Evolutionary conservation across 768 basidiomycete genomes (phyloP), one percentile per base, ranked within the genome.

Genomic region (Amanita rubescens): DNA sequence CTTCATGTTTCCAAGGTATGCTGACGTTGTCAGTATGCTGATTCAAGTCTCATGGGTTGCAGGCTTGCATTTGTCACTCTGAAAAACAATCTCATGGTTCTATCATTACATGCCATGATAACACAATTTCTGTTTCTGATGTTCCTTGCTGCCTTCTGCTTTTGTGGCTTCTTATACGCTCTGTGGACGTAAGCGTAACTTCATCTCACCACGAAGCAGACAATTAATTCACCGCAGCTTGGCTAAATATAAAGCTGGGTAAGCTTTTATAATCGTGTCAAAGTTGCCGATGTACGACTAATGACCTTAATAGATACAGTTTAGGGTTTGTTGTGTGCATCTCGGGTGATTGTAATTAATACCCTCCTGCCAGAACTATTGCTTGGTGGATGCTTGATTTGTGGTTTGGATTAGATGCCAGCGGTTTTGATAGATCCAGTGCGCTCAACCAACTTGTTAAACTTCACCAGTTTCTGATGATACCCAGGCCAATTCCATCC

Each of bases 311-410:
- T 25, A 70, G 70, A 15, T 73, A 69, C 41, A 57, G 64, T 14
- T 57, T 60, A 42, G 69, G 69, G 69, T 69, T 46, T 49, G 61
- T 58, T 9, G 5, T 27, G 11, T 34, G 3, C 12, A 15, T 27
- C n/a, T 35, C 35, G 6, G 15, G 27, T 30, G 10, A 41, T 14
- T 27, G n/a, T 45, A 19, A 6, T 39, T 52, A 42, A 55, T 37
- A 34, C 48, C 43, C 24, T 38, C 25, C 11, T 49, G 44, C 53
- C 37, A 42, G 67, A 6, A 59, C 60, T n/a, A 90, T 94, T 51
- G 83, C 86, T 0, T 96, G 92, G 93, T 95, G 92, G 91, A 90
- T 96, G 84, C 76, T 94, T 20, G 90, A 94, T 63, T 67, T 94
- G 9, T 91, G 82, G 80, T 97, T 98, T 62, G 95, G 95, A n/a